These are phyloP conservation scores for Sporothrix sp. DNA, from an alignment of 2,329 filamentous ascomycete genomes.

Conservation along the genomic window DNA sequence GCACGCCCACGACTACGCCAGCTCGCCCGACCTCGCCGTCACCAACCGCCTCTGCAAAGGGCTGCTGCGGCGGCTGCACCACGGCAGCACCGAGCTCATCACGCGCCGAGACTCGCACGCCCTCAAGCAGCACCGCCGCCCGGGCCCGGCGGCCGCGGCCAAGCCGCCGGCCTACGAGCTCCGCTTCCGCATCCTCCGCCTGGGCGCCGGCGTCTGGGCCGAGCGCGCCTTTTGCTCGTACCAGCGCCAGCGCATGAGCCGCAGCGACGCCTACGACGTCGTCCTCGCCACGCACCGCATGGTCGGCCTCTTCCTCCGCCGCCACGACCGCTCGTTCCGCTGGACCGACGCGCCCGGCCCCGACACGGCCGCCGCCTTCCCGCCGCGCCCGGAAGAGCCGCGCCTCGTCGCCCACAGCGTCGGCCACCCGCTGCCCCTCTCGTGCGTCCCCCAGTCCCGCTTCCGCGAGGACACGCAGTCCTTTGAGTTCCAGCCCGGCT, in stretches of 20 bases:
- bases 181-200: slow-evolving; percentile 35
- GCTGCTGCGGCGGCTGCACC: slow-evolving; percentile 40
- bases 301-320: slow-evolving; percentile 40
- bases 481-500: slow-evolving; percentile 41
- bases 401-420: slow-evolving; percentile 33
- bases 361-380: slow-evolving; percentile 22
- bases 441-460: slow-evolving; percentile 36
- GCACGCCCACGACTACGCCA: slow-evolving; percentile 37
- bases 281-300: slow-evolving; percentile 40
- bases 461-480: slow-evolving; percentile 36
- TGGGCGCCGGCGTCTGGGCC: slow-evolving; percentile 32
- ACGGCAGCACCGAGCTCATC: slow-evolving; percentile 43
- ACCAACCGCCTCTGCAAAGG: slow-evolving; percentile 39
- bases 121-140: slow-evolving; percentile 26
- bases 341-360: slow-evolving; percentile 34
- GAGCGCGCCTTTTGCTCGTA: slow-evolving; percentile 40
- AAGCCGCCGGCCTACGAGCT: slow-evolving; percentile 42
- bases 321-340: slow-evolving; percentile 40
- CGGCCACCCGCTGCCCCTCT: slow-evolving; percentile 34
- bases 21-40: slow-evolving; percentile 34
- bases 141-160: slow-evolving; percentile 20
- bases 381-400: slow-evolving; percentile 14
- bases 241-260: slow-evolving; percentile 37
- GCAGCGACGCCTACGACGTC: slow-evolving; percentile 35
- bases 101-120: slow-evolving; percentile 42